Percentiles rank a stretch among this genome's conserved stretches.
Evolutionary conservation across 305 asterid species (phyloP).

Genomic region (Solanum hybrid): DNA sequence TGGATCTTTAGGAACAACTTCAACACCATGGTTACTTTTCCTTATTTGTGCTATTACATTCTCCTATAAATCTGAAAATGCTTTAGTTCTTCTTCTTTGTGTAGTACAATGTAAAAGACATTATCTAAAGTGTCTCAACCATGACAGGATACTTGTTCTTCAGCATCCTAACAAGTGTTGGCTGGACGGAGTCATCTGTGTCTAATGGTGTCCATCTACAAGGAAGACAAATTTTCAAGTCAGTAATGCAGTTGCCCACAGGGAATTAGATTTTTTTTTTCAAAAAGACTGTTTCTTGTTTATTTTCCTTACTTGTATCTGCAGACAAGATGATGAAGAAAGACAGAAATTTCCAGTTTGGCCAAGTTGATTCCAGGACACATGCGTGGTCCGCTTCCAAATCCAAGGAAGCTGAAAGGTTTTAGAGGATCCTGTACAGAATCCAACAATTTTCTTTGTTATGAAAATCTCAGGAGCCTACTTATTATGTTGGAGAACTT

Average conservation of each 20-base stretch:
- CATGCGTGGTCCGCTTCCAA: slow-evolving; percentile 78
- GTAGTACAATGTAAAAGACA: background rate
- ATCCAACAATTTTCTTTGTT: background rate
- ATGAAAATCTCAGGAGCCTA: background rate
- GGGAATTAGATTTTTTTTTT: background rate
- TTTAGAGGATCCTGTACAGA: slow-evolving; percentile 45
- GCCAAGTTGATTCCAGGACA: slow-evolving; percentile 89
- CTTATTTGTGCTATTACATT: background rate
- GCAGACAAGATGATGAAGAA: slow-evolving; percentile 71
- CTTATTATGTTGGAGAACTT: slow-evolving; percentile 11
- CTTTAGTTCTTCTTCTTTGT: no score
- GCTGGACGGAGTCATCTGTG: slow-evolving; percentile 50
- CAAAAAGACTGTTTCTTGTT: background rate
- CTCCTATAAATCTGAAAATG: background rate
- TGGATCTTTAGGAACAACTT: background rate
- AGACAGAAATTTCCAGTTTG: slow-evolving; percentile 56
- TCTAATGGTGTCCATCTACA: slow-evolving; percentile 71
- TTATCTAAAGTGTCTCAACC: slow-evolving; percentile 41
- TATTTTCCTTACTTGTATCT: slow-evolving; percentile 43
- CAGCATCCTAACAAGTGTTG: slow-evolving; percentile 83
- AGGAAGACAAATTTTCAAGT: background rate
- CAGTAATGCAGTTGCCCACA: background rate
- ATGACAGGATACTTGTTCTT: slow-evolving; percentile 67
- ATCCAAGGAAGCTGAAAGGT: slow-evolving; percentile 77
- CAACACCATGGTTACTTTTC: background rate